A percentile compares a stretch with the other conserved stretches of the same genome.
Conservation (phyloP, 192 early-diverging fungal species). For the Backusella morwellensis region DNA sequence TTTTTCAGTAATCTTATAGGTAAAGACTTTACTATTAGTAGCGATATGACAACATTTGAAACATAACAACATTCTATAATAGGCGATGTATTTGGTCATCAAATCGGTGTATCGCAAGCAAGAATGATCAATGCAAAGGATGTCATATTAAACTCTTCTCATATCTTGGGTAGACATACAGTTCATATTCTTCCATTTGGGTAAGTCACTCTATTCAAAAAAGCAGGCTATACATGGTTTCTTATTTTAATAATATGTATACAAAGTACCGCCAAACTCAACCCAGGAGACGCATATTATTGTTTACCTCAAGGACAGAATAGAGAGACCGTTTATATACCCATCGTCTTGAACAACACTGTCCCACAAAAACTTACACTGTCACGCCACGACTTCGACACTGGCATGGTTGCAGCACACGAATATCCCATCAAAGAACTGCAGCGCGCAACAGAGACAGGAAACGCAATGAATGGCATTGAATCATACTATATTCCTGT, state of each 20-base stretch:
- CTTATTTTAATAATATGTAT: not conserved
- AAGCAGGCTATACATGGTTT: not conserved
- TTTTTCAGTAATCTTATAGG: not conserved
- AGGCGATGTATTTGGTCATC: constrained; percentile 32
- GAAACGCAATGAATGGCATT: constrained; percentile 27
- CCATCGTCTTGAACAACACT: constrained; percentile 42
- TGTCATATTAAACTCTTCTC: constrained; percentile 37
- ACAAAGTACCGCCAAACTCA: constrained; percentile 45
- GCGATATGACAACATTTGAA: not conserved
- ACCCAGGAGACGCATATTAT: constrained; percentile 41
- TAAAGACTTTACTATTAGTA: not conserved
- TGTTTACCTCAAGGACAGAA: constrained; percentile 40
- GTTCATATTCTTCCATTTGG: constrained; percentile 44
- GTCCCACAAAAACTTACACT: constrained; percentile 28
- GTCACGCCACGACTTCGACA: constrained; percentile 35
- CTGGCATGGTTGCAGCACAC: not conserved
- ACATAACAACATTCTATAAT: not conserved
- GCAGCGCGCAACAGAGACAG: constrained; percentile 32
- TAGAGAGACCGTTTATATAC: constrained; percentile 28
- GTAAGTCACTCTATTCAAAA: constrained; percentile 8
- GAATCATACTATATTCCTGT: constrained; percentile 36
- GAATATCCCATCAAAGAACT: constrained; percentile 27
- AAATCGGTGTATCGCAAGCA: constrained; percentile 31
- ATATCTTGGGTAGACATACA: constrained; percentile 45
- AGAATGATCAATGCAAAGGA: constrained; percentile 30